Base-by-base conservation (phyloP, 768 basidiomycete species). In the Boletus vinaceobasis region DNA sequence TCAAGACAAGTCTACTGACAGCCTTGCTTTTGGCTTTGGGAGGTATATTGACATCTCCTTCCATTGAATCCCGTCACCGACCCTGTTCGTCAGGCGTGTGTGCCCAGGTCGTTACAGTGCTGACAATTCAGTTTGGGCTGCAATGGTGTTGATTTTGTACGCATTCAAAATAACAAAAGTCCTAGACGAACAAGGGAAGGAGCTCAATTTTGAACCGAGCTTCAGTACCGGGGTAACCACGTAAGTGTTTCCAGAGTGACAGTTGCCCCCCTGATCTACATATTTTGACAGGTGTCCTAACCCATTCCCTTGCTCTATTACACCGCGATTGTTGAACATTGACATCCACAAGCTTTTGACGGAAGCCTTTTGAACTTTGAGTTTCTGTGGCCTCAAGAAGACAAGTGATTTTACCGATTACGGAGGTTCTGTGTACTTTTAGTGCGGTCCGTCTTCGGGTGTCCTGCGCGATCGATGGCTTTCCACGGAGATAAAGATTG, bases 21-120 rank as follows among this genome's bases (percentile, higher is more conserved):
- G 43, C 13, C n/a, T 55, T 15, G 38, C 32, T 42, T 68, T 57
- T 47, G 61, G 65, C 27, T 69, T 68, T 38, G 65, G 67, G 21
- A 65, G 63, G 67, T 64, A 52, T 43, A 13, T 37, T 32, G 9
- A 5, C 14, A 2, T 38, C 17, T 15, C 5, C 8, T 32, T 38
- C n/a, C 7, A 1, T 27, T 7, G 3, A 13, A 21, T 5, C 3
- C 23, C 7, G 15, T 43, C 29, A 3, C 51, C 21, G 8, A 61
- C 19, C 11, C 36, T 36, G 42, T 8, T 50, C 11, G 10, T 29
- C 46, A 69, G 67, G 37, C 59, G 68, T 4, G 35, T 63, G 15
- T 75, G 73, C 48, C 69, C 73, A 17, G 74, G 75, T 8, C 60
- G 61, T 13, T 56, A 69, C 48, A 23, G 60, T n/a, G 72, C 72